Conservation (phyloP, 495 filamentous ascomycete genomes). For the Daldinia childiae region DNA sequence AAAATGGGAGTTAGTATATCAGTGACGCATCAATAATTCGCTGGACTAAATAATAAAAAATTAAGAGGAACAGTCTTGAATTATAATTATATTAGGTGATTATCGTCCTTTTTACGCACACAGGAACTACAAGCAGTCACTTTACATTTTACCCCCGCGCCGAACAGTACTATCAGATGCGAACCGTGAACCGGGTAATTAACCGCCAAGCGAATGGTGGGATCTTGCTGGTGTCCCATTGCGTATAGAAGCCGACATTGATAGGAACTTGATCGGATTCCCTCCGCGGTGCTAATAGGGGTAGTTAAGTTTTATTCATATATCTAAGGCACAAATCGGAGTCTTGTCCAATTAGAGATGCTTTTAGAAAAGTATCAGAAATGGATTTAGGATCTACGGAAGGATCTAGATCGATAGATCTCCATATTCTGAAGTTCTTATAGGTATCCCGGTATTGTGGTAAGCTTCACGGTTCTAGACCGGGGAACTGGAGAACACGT, state of each 20-base stretch:
- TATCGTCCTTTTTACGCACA: neutral
- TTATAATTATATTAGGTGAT: neutral
- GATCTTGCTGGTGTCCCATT: neutral
- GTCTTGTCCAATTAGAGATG: neutral
- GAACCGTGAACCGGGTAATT: slow-evolving; percentile 12
- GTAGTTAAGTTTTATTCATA: neutral
- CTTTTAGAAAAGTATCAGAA: neutral
- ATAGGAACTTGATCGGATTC: neutral
- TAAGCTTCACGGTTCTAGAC: neutral
- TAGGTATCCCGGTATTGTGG: neutral
- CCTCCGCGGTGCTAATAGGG: neutral
- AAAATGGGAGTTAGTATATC: neutral
- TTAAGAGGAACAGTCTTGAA: neutral
- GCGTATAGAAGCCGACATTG: neutral
- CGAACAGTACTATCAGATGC: neutral
- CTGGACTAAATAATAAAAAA: neutral
- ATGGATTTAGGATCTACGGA: neutral
- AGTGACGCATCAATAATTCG: neutral
- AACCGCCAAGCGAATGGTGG: slow-evolving; percentile 22
- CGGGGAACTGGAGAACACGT: no score
- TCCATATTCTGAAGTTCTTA: neutral
- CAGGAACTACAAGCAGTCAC: neutral
- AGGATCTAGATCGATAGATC: no score
- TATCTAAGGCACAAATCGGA: neutral
- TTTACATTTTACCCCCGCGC: neutral